phyloP scores from a whole-genome alignment of 257 asterid species.

The Handroanthus guayacan region DNA sequence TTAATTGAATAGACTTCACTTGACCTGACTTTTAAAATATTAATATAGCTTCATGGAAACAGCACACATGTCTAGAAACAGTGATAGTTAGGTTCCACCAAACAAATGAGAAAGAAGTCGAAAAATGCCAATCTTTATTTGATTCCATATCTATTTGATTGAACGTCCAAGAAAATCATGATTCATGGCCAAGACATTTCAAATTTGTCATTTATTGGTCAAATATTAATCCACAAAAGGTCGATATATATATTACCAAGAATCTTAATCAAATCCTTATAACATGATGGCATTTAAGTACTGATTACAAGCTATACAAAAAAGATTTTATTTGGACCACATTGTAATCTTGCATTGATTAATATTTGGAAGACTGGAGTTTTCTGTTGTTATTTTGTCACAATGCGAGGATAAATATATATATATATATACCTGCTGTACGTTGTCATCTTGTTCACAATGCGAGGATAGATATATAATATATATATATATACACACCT shows the following conservation, averaged over 20 bases:
- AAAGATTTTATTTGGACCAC: no score
- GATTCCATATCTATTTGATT: conserved; percentile 28
- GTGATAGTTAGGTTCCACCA: conserved; percentile 15
- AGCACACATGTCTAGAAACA: conserved; percentile 5
- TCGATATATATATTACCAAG: neutral
- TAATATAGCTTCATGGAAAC: neutral
- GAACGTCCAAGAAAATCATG: conserved; percentile 35
- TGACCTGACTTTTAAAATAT: neutral
- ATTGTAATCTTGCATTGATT: no score
- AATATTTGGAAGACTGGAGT: no score
- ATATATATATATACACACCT: no score
- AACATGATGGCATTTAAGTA: conserved; percentile 15
- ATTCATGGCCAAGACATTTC: neutral
- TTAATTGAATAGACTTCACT: no score
- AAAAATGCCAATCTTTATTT: conserved; percentile 15
- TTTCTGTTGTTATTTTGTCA: no score
- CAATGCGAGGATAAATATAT: no score
- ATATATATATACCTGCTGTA: no score
- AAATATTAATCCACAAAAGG: neutral
- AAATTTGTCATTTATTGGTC: neutral
- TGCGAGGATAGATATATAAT: no score
- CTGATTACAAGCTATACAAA: neutral
- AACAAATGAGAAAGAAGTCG: conserved; percentile 23
- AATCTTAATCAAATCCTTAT: conserved; percentile 28
- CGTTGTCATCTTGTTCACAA: no score